These are phyloP conservation scores for Lodderomyces orthopsilosis DNA, from an alignment of 1,139 yeast species.

Conservation along the genomic window DNA sequence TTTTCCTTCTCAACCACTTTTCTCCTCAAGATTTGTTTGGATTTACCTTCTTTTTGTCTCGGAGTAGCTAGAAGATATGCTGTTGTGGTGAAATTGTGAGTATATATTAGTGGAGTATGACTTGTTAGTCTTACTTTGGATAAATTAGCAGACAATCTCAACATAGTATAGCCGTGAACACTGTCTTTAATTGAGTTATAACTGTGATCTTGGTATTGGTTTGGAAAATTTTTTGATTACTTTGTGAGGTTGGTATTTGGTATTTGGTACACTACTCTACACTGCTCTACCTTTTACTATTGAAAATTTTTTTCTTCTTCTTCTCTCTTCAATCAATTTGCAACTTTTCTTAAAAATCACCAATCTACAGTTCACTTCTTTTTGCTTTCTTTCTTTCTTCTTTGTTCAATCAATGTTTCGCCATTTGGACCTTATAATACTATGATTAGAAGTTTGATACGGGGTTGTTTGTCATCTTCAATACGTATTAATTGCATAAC, in stretches of 20 bases:
- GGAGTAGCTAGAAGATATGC: slow-evolving; percentile 16
- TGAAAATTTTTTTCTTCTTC: neutral
- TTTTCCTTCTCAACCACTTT: slow-evolving; percentile 25
- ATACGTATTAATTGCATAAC: neutral
- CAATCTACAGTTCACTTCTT: neutral
- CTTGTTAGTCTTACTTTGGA: slow-evolving; percentile 4
- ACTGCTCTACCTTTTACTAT: too few species aligned
- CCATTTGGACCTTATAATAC: neutral
- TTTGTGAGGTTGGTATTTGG: too few species aligned
- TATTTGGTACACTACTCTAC: neutral
- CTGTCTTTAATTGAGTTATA: too few species aligned
- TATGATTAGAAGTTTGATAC: neutral
- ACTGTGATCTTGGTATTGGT: too few species aligned
- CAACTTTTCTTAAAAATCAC: neutral
- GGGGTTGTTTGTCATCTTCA: neutral
- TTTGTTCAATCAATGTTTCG: neutral
- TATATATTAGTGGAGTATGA: neutral
- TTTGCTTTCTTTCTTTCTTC: neutral
- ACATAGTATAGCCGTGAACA: slow-evolving; percentile 3
- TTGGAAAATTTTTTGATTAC: neutral
- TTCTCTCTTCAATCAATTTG: neutral
- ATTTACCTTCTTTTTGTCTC: slow-evolving; percentile 25
- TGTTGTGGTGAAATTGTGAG: slow-evolving; percentile 7
- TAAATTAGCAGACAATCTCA: slow-evolving; percentile 5
- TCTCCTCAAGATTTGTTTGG: slow-evolving; percentile 15